Percentiles rank a stretch among this genome's conserved stretches.
These are phyloP conservation scores for Dothistroma septosporum DNA, from an alignment of 2,329 filamentous ascomycete species.

Conservation along the genomic window DNA sequence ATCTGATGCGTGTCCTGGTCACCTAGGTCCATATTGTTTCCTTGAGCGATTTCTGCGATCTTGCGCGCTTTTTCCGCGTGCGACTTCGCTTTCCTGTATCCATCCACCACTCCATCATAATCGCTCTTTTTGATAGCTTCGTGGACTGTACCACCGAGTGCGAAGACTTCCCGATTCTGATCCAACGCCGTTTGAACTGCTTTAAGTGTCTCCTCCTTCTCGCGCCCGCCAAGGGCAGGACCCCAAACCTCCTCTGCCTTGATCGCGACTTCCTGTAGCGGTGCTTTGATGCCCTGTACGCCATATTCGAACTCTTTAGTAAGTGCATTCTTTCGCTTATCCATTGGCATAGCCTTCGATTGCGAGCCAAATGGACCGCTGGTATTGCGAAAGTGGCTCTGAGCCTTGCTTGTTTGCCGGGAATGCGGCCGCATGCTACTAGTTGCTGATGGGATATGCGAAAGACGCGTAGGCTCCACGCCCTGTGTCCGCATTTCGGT, in stretches of 20 bases:
- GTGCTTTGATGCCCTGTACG: slow-evolving; percentile 79
- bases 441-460: slow-evolving; percentile 16
- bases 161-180: slow-evolving; percentile 74
- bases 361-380: slow-evolving; percentile 35
- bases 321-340: slow-evolving; percentile 81
- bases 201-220: slow-evolving; percentile 85
- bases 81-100: slow-evolving; percentile 76
- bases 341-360: slow-evolving; percentile 39
- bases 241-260: slow-evolving; percentile 98
- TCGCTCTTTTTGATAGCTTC: slow-evolving; percentile 89
- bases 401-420: slow-evolving; percentile 63
- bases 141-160: slow-evolving; percentile 70
- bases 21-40: slow-evolving; percentile 54
- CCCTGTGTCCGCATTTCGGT: slow-evolving; percentile 85
- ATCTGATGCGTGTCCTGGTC: slow-evolving; percentile 83
- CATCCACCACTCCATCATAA: slow-evolving; percentile 80
- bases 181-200: slow-evolving; percentile 71
- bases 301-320: slow-evolving; percentile 91
- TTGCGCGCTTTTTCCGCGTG: slow-evolving; percentile 74
- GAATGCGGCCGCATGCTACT: slow-evolving; percentile 51
- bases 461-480: slow-evolving; percentile 37
- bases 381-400: slow-evolving; percentile 36
- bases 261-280: slow-evolving; percentile 81
- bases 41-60: slow-evolving; percentile 56
- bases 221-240: slow-evolving; percentile 81